Conservation (phyloP, 345 rosid species). For the Populus alba region DNA sequence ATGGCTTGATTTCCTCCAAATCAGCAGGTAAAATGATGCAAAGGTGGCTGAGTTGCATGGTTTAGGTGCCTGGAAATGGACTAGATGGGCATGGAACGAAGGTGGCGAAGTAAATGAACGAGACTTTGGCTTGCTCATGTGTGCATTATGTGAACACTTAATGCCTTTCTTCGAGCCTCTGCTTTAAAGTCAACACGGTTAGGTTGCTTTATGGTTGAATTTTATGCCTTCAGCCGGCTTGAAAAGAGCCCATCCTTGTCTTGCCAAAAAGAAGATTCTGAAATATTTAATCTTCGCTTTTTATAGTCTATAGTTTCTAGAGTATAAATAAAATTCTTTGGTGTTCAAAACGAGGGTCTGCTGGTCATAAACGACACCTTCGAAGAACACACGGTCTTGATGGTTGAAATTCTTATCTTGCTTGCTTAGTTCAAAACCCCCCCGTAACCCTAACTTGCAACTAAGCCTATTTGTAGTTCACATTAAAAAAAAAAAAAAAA, state of each 20-base stretch:
- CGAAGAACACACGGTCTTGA: background rate
- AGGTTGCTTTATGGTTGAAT: conserved; percentile 43
- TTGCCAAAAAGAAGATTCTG: conserved; percentile 3
- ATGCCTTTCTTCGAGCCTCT: background rate
- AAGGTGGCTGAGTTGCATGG: conserved; percentile 53
- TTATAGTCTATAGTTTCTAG: background rate
- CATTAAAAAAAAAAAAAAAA: too few species aligned
- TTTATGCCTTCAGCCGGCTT: conserved; percentile 1
- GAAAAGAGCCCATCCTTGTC: background rate
- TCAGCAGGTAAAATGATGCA: conserved; percentile 64
- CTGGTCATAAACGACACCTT: too few species aligned
- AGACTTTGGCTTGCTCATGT: background rate
- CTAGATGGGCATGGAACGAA: conserved; percentile 2
- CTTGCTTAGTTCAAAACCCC: background rate
- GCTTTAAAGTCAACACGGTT: conserved; percentile 38
- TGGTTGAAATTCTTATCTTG: background rate
- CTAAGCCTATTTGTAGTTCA: too few species aligned
- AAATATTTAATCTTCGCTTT: background rate
- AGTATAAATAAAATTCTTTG: background rate
- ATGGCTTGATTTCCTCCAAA: conserved; percentile 42
- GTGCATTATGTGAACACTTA: background rate
- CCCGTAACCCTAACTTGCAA: too few species aligned
- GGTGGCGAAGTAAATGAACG: background rate
- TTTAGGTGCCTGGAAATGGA: background rate
- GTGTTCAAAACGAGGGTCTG: too few species aligned